Percentiles rank a stretch among this genome's conserved stretches.
Evolutionary conservation across 208 protist species (phyloP).

Genomic region (Leishmania aethiopica): DNA sequence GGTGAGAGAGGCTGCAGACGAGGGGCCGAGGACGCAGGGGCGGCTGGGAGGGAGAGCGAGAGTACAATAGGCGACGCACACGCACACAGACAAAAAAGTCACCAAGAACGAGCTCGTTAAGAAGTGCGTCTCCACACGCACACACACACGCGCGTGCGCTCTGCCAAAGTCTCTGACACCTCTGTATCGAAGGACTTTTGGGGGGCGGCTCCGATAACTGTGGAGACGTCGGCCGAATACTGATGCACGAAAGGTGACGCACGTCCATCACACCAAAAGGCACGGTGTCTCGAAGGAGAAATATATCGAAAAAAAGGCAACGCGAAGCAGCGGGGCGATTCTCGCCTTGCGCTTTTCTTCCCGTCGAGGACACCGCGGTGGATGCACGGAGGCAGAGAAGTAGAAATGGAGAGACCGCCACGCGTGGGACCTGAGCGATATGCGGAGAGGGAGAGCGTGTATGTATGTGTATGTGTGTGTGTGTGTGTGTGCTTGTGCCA

Average conservation of each 20-base stretch:
- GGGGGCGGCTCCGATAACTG: background rate
- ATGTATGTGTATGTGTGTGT: too few species aligned
- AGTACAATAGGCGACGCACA: background rate
- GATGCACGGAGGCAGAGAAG: background rate
- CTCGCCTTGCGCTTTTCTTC: background rate
- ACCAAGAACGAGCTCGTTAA: background rate
- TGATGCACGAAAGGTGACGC: background rate
- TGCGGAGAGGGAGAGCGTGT: background rate
- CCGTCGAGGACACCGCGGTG: background rate
- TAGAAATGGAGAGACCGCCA: background rate
- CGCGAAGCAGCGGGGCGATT: background rate
- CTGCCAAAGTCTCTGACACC: background rate
- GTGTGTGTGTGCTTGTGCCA: too few species aligned
- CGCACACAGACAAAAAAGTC: background rate
- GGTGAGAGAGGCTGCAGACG: background rate
- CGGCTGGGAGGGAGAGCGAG: background rate
- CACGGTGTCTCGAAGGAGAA: background rate
- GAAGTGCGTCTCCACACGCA: background rate
- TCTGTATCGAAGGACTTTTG: background rate
- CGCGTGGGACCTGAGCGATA: background rate
- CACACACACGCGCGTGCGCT: background rate
- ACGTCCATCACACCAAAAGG: background rate
- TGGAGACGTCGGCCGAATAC: background rate
- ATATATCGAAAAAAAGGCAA: too few species aligned
- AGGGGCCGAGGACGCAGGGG: background rate